Evolutionary conservation across 208 protist species (phyloP).

Genomic region (Trypanosoma lewisi): DNA sequence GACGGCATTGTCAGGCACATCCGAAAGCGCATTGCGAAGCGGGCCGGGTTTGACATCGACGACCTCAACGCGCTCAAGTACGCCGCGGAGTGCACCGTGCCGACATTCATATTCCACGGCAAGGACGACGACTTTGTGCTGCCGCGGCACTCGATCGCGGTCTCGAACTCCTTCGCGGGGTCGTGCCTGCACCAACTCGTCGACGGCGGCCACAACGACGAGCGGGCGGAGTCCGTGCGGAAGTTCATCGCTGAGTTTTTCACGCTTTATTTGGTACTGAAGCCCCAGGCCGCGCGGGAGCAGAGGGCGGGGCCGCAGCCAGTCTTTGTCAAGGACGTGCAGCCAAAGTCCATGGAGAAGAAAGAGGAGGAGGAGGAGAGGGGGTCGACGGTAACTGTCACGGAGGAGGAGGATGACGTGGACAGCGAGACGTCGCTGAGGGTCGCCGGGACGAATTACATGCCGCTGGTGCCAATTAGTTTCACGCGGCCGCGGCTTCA

Average conservation of each 20-base stretch:
- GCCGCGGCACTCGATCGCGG: conserved; percentile 67
- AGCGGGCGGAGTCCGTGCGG: conserved; percentile 75
- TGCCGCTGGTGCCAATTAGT: conserved; percentile 21
- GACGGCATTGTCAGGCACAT: conserved; percentile 80
- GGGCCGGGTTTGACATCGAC: conserved; percentile 93
- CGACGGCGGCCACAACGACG: conserved; percentile 91
- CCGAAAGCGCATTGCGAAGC: conserved; percentile 80
- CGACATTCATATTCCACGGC: conserved; percentile 90
- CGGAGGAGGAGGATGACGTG: conserved; percentile 2
- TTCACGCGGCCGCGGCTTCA: conserved; percentile 20
- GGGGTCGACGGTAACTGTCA: background rate
- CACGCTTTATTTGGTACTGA: conserved; percentile 72
- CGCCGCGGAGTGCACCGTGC: conserved; percentile 76
- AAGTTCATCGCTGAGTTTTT: conserved; percentile 84
- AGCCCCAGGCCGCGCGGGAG: conserved; percentile 34
- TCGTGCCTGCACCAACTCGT: conserved; percentile 74
- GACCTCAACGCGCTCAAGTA: conserved; percentile 86
- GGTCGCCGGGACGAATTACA: background rate
- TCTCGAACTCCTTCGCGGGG: conserved; percentile 56
- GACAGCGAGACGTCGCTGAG: background rate
- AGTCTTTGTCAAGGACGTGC: background rate
- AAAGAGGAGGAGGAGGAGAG: background rate
- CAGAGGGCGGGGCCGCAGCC: background rate
- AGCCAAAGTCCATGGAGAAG: background rate
- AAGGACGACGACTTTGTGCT: conserved; percentile 90